Base-by-base conservation (phyloP, 2,329 filamentous ascomycete genomes). In the Colletotrichum falcatum region DNA sequence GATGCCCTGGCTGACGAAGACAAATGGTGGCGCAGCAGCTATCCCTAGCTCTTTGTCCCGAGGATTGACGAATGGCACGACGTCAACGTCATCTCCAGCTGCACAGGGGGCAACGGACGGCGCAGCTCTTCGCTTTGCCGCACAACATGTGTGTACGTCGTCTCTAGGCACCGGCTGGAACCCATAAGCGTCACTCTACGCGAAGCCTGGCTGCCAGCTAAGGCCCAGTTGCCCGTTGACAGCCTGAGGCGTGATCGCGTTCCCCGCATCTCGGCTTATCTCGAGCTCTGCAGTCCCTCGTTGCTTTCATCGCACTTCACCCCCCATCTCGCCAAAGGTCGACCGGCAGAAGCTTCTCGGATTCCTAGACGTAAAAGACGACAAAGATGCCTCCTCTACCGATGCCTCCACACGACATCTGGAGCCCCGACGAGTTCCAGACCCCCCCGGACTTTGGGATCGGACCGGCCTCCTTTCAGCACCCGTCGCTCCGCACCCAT, bases 41-140 rank as follows among this genome's bases (percentile, higher is more conserved):
- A n/a, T 33, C 62, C 62, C 66, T 65, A 30, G 44, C 35, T 60
- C 23, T 44, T 51, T 16, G 12, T 18, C 5, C 18, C 14, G 44
- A 39, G n/a, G 44, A 37, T 54, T 37, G 28, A 53, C 44, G 67
- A 70, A 70, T 70, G 18, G n/a, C 58, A 26, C 58, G 59, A 62
- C 67, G 64, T 67, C 67, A 63, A 62, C 67, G 64, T 67, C 67
- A 63, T 67, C 53, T 39, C 39, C n/a, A n/a, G n/a, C n/a, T 42
- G 23, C 64, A 59, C 46, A 67, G 59, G 59, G 64, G 67, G 51
- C 44, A 30, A 42, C 58, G 67, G 64, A 42, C 58, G 67, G 64
- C 51, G 54, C 51, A 39, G 63, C 35, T 28, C 33, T 26, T 11
- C 42, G 1, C 12, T 42, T 8, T 12, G 12, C 1, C 9, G 37